Evolutionary conservation across 805 yeast species (phyloP).

Genomic region (Ogataea neopini): DNA sequence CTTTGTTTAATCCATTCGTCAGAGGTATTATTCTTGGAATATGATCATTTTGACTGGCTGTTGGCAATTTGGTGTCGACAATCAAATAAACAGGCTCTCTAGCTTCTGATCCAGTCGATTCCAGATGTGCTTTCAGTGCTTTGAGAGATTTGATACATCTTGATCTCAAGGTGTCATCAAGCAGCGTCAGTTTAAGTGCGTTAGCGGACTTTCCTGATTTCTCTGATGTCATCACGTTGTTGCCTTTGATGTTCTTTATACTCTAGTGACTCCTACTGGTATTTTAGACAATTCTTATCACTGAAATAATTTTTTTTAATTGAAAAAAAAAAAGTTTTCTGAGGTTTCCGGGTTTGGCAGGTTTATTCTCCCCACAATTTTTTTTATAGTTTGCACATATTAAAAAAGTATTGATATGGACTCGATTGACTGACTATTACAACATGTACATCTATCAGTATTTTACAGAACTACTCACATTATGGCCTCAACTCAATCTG

Average conservation of each 20-base stretch:
- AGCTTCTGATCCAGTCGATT: constrained; percentile 22
- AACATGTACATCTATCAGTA: background rate
- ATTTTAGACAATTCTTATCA: too few relatives aligned
- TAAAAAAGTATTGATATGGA: too few relatives aligned
- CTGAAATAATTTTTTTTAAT: background rate
- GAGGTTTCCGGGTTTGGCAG: too few relatives aligned
- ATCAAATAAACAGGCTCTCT: constrained; percentile 42
- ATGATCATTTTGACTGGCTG: constrained; percentile 46
- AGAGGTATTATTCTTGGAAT: constrained; percentile 63
- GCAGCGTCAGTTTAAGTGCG: constrained; percentile 6
- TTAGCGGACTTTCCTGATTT: background rate
- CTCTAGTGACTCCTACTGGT: too few relatives aligned
- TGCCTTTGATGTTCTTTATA: background rate
- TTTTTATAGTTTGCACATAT: background rate
- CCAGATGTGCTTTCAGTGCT: constrained; percentile 35
- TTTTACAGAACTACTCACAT: constrained; percentile 3
- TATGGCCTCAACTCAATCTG: background rate
- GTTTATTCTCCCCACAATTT: too few relatives aligned
- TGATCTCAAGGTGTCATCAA: constrained; percentile 18
- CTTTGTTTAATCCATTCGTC: constrained; percentile 48
- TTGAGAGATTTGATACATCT: constrained; percentile 28
- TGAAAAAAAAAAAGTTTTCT: background rate
- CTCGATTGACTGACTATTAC: too few relatives aligned
- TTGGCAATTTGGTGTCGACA: constrained; percentile 48
- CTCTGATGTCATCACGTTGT: background rate